Conservation (phyloP, 2,329 filamentous ascomycete genomes). For the Colletotrichum tropicicola region DNA sequence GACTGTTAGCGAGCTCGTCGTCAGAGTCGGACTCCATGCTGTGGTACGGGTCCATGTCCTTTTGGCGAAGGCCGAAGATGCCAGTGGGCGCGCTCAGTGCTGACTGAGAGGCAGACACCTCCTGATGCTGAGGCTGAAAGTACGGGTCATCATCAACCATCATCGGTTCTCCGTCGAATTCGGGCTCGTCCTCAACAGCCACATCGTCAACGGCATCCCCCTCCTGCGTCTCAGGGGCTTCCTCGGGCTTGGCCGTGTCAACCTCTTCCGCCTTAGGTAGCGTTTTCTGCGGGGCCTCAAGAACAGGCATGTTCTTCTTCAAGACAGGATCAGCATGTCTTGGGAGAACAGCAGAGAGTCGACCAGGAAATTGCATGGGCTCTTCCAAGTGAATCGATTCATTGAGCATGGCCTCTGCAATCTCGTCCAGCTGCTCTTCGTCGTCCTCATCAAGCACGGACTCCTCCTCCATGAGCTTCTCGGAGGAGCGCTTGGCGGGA, state of each 20-base stretch:
- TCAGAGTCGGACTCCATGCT: constrained; percentile 62
- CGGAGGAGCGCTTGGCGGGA: constrained; percentile 41
- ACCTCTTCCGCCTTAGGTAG: background rate
- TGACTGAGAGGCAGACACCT: constrained; percentile 38
- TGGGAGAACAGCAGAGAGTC: constrained; percentile 54
- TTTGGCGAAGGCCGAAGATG: constrained; percentile 56
- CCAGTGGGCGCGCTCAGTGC: constrained; percentile 37
- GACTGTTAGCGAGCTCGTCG: constrained; percentile 54
- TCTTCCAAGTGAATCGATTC: constrained; percentile 42
- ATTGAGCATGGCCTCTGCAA: constrained; percentile 34
- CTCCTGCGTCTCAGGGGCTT: constrained; percentile 17
- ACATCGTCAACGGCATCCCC: constrained; percentile 9
- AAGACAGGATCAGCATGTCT: constrained; percentile 50
- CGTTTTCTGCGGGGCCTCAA: constrained; percentile 26
- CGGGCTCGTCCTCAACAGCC: constrained; percentile 1
- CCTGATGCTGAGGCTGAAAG: constrained; percentile 35
- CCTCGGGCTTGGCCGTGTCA: background rate
- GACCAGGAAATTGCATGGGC: constrained; percentile 53
- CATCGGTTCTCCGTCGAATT: constrained; percentile 31
- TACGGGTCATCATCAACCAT: constrained; percentile 34
- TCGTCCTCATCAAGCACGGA: constrained; percentile 26
- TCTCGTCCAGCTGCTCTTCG: constrained; percentile 33
- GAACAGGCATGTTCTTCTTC: constrained; percentile 42
- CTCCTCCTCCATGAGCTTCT: constrained; percentile 48
- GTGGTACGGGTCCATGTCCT: constrained; percentile 55